A percentile compares a stretch with the other conserved stretches of the same genome.
Evolutionary conservation across 2,329 filamentous ascomycete genomes (phyloP).

Genomic region (Phialocephala subalpina): DNA sequence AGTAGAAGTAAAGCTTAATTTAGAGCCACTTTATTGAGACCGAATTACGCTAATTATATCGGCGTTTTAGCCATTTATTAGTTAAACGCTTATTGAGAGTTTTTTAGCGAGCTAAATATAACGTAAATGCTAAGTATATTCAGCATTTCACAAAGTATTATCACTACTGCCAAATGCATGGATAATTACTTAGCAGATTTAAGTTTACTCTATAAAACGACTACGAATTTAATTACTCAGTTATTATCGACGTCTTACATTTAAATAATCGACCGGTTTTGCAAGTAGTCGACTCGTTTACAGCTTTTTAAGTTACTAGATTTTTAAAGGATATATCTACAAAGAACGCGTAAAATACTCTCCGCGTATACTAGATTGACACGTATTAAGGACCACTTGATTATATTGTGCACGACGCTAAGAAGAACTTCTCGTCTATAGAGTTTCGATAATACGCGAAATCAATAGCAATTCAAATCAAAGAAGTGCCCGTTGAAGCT

Average conservation of each 20-base stretch:
- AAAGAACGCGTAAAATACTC: not conserved
- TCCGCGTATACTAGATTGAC: not conserved
- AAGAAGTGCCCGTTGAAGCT: not conserved
- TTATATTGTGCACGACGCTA: not conserved
- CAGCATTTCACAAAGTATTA: no score
- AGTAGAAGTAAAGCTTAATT: not conserved
- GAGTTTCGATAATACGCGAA: not conserved
- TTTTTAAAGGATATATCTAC: not conserved
- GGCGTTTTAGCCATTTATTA: not conserved
- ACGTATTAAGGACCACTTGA: not conserved
- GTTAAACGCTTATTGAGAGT: not conserved
- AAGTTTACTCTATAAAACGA: not conserved
- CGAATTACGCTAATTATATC: not conserved
- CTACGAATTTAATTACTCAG: not conserved
- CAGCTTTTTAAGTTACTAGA: not conserved
- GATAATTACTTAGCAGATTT: not conserved
- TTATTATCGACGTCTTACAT: not conserved
- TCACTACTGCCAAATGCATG: no score
- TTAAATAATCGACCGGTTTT: not conserved
- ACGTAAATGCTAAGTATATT: no score
- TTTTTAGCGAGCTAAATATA: not conserved
- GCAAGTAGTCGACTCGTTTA: not conserved
- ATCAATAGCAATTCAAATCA: not conserved
- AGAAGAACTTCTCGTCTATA: not conserved
- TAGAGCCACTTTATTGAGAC: not conserved